phyloP scores from a whole-genome alignment of 306 rosid species.

The Coriaria nepalensis region DNA sequence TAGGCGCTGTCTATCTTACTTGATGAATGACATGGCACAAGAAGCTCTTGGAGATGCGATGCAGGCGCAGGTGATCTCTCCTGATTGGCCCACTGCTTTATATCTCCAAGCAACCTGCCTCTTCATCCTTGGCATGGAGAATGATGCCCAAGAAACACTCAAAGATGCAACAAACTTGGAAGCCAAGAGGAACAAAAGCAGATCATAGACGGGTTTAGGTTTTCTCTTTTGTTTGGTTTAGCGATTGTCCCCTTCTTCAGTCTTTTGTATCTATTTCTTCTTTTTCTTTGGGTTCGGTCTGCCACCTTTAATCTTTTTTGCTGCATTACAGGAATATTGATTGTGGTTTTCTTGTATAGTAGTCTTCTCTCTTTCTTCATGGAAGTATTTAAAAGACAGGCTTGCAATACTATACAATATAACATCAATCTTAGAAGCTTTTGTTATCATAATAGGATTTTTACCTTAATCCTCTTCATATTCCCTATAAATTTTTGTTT shows the following conservation, averaged over 20 bases:
- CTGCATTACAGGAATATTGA: constrained; percentile 15
- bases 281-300: constrained; percentile 11
- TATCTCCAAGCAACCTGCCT: constrained; percentile 92
- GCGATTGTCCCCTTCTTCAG: background rate
- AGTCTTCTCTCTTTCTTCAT: constrained; percentile 6
- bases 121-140: constrained; percentile 76
- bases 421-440: background rate
- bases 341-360: constrained; percentile 2
- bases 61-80: constrained; percentile 90
- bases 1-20: constrained; percentile 68
- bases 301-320: constrained; percentile 10
- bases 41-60: constrained; percentile 88
- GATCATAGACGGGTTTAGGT: constrained; percentile 28
- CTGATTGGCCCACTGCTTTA: constrained; percentile 85
- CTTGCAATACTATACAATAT: background rate
- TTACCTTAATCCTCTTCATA: too few species aligned
- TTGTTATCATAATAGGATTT: too few species aligned
- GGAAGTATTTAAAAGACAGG: background rate
- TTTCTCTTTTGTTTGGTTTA: constrained; percentile 1
- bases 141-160: constrained; percentile 87
- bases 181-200: constrained; percentile 51
- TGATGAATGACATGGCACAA: constrained; percentile 66
- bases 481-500: too few species aligned
- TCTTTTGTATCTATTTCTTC: constrained; percentile 19
- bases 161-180: constrained; percentile 79